A percentile compares a stretch with the other conserved stretches of the same genome.
These are phyloP conservation scores for Glomus cerebriforme DNA, from an alignment of 192 early-diverging fungal genomes.

Conservation along the genomic window DNA sequence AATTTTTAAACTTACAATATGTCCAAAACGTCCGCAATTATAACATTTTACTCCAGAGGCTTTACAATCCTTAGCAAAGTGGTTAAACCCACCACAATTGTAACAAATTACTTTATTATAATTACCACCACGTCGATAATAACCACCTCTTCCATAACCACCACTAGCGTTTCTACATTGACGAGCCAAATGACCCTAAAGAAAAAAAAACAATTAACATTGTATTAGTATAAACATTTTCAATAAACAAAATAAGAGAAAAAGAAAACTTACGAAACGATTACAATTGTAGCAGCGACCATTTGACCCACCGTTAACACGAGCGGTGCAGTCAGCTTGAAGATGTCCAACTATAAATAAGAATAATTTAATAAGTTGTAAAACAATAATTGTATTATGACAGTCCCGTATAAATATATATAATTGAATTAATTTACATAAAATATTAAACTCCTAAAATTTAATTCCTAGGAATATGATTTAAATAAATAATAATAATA, in stretches of 20 bases:
- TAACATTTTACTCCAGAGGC: slow-evolving; percentile 58
- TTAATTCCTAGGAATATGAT: neutral
- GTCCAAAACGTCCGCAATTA: slow-evolving; percentile 55
- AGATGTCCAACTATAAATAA: slow-evolving; percentile 52
- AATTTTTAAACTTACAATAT: slow-evolving; percentile 47
- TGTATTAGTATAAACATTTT: neutral
- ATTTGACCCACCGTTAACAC: slow-evolving; percentile 34
- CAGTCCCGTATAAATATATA: neutral
- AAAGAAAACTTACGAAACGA: slow-evolving; percentile 46
- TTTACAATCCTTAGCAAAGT: slow-evolving; percentile 56
- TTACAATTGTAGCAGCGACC: slow-evolving; percentile 52
- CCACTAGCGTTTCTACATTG: slow-evolving; percentile 34
- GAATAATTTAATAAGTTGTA: neutral
- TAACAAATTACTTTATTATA: slow-evolving; percentile 46
- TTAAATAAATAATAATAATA: neutral
- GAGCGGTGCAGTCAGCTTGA: slow-evolving; percentile 50
- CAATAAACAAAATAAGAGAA: neutral
- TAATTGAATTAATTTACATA: neutral
- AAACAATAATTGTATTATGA: neutral
- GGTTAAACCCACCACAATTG: slow-evolving; percentile 57
- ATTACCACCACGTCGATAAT: slow-evolving; percentile 14
- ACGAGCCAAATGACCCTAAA: slow-evolving; percentile 56
- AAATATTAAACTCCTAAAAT: neutral
- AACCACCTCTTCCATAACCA: neutral
- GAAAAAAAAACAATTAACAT: neutral